phyloP scores from a whole-genome alignment of 352 stramenopile species.

The Phytopythium aichiense region DNA sequence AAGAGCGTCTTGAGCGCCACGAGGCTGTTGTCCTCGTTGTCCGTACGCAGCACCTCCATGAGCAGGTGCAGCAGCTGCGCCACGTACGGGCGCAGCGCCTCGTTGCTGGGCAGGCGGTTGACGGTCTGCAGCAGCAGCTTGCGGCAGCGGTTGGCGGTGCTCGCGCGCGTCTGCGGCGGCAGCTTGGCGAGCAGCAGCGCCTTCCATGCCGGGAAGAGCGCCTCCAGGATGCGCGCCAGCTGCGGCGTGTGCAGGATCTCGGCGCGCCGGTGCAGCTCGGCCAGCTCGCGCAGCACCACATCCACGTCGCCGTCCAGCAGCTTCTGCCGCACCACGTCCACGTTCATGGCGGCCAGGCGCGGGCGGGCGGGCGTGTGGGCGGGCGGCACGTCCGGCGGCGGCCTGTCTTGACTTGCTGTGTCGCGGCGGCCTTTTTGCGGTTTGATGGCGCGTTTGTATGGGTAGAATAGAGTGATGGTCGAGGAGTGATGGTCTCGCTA shows the following conservation, averaged over 20 bases:
- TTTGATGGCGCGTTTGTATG: slow-evolving; percentile 3
- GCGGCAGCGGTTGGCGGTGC: slow-evolving; percentile 84
- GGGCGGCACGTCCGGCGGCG: slow-evolving; percentile 11
- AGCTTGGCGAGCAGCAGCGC: slow-evolving; percentile 76
- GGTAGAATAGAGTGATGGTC: background rate
- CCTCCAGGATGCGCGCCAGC: slow-evolving; percentile 88
- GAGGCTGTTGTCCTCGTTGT: slow-evolving; percentile 97
- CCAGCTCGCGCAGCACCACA: slow-evolving; percentile 77
- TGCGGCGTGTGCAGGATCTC: slow-evolving; percentile 89
- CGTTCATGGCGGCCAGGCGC: slow-evolving; percentile 57
- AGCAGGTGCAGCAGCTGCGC: slow-evolving; percentile 88
- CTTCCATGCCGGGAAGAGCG: slow-evolving; percentile 89
- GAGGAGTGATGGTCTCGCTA: background rate
- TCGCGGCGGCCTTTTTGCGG: slow-evolving; percentile 5
- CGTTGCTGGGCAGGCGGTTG: slow-evolving; percentile 93
- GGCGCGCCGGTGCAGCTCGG: slow-evolving; percentile 82
- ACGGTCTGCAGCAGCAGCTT: slow-evolving; percentile 94
- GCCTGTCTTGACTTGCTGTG: slow-evolving; percentile 12
- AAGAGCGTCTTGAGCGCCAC: slow-evolving; percentile 95
- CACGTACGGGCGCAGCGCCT: slow-evolving; percentile 93
- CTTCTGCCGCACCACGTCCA: slow-evolving; percentile 84
- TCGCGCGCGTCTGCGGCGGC: slow-evolving; percentile 67
- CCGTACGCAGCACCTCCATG: slow-evolving; percentile 91
- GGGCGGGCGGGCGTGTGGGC: background rate
- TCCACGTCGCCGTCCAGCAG: slow-evolving; percentile 75